Conservation (phyloP, 257 asterid species). For the Orobanche coerulescens region DNA sequence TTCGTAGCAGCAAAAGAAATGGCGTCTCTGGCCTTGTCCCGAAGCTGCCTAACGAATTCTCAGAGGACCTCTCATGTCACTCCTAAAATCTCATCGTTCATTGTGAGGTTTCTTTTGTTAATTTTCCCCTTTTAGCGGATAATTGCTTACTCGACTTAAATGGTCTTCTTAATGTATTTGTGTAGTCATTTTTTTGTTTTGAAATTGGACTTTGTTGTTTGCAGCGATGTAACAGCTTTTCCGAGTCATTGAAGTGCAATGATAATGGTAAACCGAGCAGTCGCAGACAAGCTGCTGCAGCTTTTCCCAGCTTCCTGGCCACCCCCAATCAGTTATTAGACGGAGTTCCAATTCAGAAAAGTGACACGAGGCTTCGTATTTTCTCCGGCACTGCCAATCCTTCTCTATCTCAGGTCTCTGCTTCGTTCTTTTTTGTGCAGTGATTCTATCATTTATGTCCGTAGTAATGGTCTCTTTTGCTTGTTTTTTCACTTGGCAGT, state of each 20-base stretch:
- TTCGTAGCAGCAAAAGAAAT: slow-evolving; percentile 24
- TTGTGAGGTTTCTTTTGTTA: slow-evolving; percentile 24
- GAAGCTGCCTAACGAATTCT: slow-evolving; percentile 28
- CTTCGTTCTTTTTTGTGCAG: not conserved
- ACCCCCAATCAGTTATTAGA: slow-evolving; percentile 31
- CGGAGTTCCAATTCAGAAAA: slow-evolving; percentile 25
- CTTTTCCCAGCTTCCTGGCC: slow-evolving; percentile 47
- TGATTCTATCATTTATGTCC: not conserved
- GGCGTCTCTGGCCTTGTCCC: slow-evolving; percentile 45
- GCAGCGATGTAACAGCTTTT: slow-evolving; percentile 56
- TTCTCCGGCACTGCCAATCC: slow-evolving; percentile 94
- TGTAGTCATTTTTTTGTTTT: slow-evolving; percentile 4
- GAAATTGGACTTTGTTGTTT: not conserved
- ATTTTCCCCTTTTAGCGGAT: not conserved
- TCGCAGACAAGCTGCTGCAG: slow-evolving; percentile 23
- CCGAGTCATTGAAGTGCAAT: slow-evolving; percentile 60
- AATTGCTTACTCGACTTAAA: not conserved
- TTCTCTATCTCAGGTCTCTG: slow-evolving; percentile 58
- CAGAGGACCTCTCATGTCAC: slow-evolving; percentile 20
- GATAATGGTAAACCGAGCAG: slow-evolving; percentile 42
- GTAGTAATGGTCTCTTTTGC: not conserved
- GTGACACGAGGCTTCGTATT: slow-evolving; percentile 62
- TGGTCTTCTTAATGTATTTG: not conserved
- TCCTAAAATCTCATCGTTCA: slow-evolving; percentile 16
- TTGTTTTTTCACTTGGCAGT: not conserved